Percentiles rank a stretch among this genome's conserved stretches.
phyloP scores from a whole-genome alignment of 1,139 yeast genomes.

The Meyerozyma sp. region DNA sequence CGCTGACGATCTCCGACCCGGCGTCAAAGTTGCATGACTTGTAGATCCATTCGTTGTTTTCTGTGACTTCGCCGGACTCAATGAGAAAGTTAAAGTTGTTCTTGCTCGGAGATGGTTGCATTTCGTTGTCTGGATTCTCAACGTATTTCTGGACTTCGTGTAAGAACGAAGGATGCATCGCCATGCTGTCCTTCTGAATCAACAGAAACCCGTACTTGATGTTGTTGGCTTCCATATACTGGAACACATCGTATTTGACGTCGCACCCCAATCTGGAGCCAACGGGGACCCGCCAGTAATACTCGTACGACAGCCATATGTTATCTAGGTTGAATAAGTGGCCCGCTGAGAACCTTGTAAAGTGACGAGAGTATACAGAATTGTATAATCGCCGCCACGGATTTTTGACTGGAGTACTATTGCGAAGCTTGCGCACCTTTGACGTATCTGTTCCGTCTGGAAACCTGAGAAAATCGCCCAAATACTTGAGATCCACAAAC shows the following conservation, averaged over 20 bases:
- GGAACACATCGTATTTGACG: slow-evolving; percentile 4
- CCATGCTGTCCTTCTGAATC: slow-evolving; percentile 9
- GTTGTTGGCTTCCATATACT: slow-evolving; percentile 3
- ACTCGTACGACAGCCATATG: slow-evolving; percentile 3
- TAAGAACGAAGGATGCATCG: slow-evolving; percentile 9
- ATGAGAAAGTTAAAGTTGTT: slow-evolving; percentile 8
- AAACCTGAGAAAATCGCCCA: slow-evolving; percentile 1
- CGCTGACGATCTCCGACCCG: slow-evolving; percentile 14
- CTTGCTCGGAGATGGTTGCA: neutral
- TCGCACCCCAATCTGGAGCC: slow-evolving; percentile 3
- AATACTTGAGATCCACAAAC: slow-evolving; percentile 1
- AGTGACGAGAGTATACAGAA: neutral
- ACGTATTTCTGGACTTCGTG: slow-evolving; percentile 4
- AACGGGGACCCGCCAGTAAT: slow-evolving; percentile 4
- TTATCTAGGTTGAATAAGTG: slow-evolving; percentile 5
- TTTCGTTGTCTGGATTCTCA: slow-evolving; percentile 5
- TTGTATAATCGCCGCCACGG: neutral
- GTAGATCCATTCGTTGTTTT: slow-evolving; percentile 5
- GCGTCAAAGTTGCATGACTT: slow-evolving; percentile 11
- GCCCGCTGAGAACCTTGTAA: slow-evolving; percentile 1
- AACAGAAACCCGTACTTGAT: slow-evolving; percentile 11
- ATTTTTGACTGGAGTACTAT: neutral
- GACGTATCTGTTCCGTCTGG: slow-evolving; percentile 2
- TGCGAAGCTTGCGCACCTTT: neutral
- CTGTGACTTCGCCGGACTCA: slow-evolving; percentile 2